Conservation (phyloP, 164 flowering plant genomes). For the Cinnamomum micranthum region DNA sequence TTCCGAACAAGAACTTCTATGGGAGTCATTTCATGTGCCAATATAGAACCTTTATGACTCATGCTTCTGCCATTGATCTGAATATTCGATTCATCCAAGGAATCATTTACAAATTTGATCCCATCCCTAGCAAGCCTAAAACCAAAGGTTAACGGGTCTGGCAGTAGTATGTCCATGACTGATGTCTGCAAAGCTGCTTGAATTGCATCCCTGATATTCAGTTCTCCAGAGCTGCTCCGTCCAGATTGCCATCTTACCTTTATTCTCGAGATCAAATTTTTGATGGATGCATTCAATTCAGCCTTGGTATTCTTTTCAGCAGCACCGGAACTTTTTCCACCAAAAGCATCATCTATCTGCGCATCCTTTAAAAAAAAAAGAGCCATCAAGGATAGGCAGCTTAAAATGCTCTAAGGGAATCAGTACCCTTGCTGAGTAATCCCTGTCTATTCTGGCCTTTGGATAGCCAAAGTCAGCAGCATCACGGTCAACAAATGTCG, state of each 20-base stretch:
- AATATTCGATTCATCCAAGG: conserved; percentile 17
- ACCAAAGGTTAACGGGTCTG: conserved; percentile 94
- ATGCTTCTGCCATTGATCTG: conserved; percentile 3
- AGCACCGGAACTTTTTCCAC: conserved; percentile 41
- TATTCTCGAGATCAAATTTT: conserved; percentile 80
- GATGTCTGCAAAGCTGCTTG: conserved; percentile 90
- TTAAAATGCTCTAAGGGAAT: conserved; percentile 97
- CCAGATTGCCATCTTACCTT: conserved; percentile 97
- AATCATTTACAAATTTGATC: conserved; percentile 5
- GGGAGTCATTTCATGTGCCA: conserved; percentile 83
- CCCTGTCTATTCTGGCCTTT: conserved; percentile 91
- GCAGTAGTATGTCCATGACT: conserved; percentile 89
- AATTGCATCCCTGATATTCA: conserved; percentile 85
- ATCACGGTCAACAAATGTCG: conserved; percentile 29
- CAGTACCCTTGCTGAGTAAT: conserved; percentile 84
- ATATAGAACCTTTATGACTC: conserved; percentile 40
- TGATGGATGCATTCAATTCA: conserved; percentile 81
- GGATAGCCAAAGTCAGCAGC: conserved; percentile 61
- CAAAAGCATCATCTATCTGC: conserved; percentile 31
- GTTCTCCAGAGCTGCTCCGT: conserved; percentile 85
- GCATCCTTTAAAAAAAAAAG: conserved; percentile 65
- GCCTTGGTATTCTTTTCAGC: conserved; percentile 76
- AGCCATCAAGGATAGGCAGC: conserved; percentile 83
- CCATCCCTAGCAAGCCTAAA: conserved; percentile 58
- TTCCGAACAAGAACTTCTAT: conserved; percentile 95